Percentiles rank a stretch among this genome's conserved stretches.
phyloP scores from a whole-genome alignment of 2,329 filamentous ascomycete species.

The Bipolaris zeicola region DNA sequence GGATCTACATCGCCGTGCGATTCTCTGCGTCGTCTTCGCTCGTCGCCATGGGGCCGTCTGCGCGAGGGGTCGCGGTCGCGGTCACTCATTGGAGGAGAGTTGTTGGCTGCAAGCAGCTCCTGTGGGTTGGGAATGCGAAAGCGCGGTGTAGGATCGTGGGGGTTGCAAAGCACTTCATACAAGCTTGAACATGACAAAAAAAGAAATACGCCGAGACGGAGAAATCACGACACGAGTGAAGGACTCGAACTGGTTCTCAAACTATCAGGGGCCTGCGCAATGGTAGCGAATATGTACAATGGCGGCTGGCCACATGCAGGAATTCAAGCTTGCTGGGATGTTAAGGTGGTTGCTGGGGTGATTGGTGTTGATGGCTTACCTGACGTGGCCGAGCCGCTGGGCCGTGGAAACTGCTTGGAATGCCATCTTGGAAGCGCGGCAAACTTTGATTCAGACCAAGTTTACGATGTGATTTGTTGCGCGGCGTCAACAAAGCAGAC shows the following conservation, averaged over 20 bases:
- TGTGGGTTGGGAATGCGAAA: constrained; percentile 4
- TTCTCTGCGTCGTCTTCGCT: constrained; percentile 37
- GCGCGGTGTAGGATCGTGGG: constrained; percentile 22
- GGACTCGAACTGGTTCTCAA: neutral
- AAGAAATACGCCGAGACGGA: constrained; percentile 1
- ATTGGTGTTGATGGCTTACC: constrained; percentile 32
- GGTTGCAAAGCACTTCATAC: constrained; percentile 18
- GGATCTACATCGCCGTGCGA: constrained; percentile 34
- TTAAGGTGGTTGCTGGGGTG: constrained; percentile 36
- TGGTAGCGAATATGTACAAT: constrained; percentile 37
- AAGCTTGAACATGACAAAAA: constrained; percentile 3
- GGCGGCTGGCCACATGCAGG: constrained; percentile 19
- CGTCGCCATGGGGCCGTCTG: constrained; percentile 32
- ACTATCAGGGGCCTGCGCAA: constrained; percentile 5
- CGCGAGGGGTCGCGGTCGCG: constrained; percentile 29
- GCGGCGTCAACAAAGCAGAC: neutral
- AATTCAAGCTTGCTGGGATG: constrained; percentile 21
- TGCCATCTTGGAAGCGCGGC: constrained; percentile 15
- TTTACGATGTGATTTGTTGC: constrained; percentile 3
- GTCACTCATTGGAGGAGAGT: constrained; percentile 26
- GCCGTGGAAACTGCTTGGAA: constrained; percentile 18
- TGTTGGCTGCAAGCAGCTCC: constrained; percentile 1
- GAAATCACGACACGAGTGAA: constrained; percentile 2
- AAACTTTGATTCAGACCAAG: neutral
- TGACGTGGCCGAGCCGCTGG: constrained; percentile 33